Percentiles rank a stretch among this genome's conserved stretches.
phyloP scores from a whole-genome alignment of 495 filamentous ascomycete genomes.

The Penicillium waksmanii region DNA sequence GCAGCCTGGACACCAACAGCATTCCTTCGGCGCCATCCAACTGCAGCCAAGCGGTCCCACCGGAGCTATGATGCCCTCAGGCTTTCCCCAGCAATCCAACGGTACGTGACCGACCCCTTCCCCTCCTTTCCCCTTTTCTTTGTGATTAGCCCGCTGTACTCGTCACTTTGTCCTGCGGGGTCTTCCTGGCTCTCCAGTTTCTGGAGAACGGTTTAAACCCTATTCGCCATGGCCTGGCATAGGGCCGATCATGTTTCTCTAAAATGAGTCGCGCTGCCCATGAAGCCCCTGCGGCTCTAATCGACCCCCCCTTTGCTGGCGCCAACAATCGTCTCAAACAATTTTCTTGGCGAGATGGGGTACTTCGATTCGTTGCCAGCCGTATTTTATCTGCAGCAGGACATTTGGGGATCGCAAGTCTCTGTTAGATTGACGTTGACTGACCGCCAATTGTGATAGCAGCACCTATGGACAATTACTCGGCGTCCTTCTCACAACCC shows the following conservation, averaged over 20 bases:
- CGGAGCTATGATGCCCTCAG: conserved; percentile 50
- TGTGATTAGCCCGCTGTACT: conserved; percentile 9
- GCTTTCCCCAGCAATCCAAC: conserved; percentile 44
- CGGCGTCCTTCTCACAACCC: conserved; percentile 44
- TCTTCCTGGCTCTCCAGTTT: neutral
- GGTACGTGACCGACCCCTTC: conserved; percentile 36
- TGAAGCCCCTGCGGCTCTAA: conserved; percentile 10
- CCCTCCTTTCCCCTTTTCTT: conserved; percentile 19
- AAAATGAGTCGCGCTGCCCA: neutral
- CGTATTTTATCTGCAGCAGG: conserved; percentile 8
- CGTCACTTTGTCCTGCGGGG: conserved; percentile 15
- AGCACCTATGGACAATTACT: conserved; percentile 49
- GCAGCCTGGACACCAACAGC: conserved; percentile 36
- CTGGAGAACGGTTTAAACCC: neutral
- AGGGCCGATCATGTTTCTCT: neutral
- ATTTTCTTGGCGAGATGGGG: conserved; percentile 7
- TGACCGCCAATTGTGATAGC: conserved; percentile 22
- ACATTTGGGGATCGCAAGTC: conserved; percentile 2
- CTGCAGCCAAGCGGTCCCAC: conserved; percentile 45
- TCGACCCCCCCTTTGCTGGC: conserved; percentile 9
- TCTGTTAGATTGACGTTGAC: conserved; percentile 16
- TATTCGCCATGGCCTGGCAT: neutral
- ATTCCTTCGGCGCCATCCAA: conserved; percentile 46
- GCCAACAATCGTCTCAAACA: conserved; percentile 8
- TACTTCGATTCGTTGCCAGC: conserved; percentile 10